Evolutionary conservation across 2,329 filamentous ascomycete species (phyloP).

Genomic region (Beauveria varroae): DNA sequence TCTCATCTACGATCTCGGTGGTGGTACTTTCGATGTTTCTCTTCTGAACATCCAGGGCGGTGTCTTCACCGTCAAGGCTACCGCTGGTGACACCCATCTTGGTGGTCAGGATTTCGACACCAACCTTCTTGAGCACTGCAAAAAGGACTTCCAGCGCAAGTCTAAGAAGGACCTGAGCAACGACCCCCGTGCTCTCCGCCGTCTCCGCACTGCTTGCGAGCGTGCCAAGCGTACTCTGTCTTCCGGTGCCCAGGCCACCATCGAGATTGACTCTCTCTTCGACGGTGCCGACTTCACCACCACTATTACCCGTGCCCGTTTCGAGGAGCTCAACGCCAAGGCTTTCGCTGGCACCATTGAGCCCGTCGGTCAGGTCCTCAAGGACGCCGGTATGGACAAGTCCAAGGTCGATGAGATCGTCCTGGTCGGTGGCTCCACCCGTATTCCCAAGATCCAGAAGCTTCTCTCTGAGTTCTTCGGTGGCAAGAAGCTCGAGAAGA

Average conservation of each 20-base stretch:
- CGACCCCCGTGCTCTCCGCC: constrained; percentile 87
- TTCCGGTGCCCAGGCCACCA: constrained; percentile 85
- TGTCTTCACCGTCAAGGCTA: constrained; percentile 90
- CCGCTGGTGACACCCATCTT: constrained; percentile 92
- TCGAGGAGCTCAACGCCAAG: constrained; percentile 98
- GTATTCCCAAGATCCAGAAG: constrained; percentile 95
- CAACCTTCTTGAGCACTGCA: constrained; percentile 92
- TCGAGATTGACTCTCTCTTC: constrained; percentile 96
- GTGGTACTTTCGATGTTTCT: constrained; percentile 99
- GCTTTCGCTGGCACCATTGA: constrained; percentile 99
- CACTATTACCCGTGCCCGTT: constrained; percentile 97
- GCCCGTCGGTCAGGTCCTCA: constrained; percentile 96
- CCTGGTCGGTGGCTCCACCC: constrained; percentile 94
- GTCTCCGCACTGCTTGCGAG: constrained; percentile 96
- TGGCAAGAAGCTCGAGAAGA: constrained; percentile 97
- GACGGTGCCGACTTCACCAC: constrained; percentile 97
- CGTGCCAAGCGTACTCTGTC: constrained; percentile 98
- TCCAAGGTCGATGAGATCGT: constrained; percentile 92
- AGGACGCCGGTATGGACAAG: constrained; percentile 98
- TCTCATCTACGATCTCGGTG: constrained; percentile 93
- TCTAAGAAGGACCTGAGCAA: constrained; percentile 88
- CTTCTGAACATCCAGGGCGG: constrained; percentile 97
- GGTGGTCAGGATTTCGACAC: constrained; percentile 99
- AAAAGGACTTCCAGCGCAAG: constrained; percentile 87
- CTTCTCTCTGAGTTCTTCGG: constrained; percentile 93